These are phyloP conservation scores for Tolypocladium cylindrosporum DNA, from an alignment of 2,329 filamentous ascomycete species.

Conservation along the genomic window DNA sequence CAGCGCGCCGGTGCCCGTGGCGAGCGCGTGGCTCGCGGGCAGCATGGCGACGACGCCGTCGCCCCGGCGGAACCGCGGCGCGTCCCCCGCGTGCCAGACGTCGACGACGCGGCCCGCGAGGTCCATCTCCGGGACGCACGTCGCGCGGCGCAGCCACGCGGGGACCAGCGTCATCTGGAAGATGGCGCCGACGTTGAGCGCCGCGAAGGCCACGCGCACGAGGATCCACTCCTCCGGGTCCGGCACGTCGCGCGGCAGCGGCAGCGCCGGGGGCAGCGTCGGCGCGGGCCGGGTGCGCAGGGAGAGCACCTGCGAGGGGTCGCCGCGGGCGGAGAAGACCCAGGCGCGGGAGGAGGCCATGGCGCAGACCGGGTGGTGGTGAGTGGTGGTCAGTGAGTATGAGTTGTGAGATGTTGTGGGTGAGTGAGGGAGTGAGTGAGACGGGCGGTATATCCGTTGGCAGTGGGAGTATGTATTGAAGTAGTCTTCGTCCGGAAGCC, in stretches of 20 bases:
- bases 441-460: too few species aligned
- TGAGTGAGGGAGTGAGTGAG: too few species aligned
- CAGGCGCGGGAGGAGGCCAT: constrained; percentile 9
- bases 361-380: background rate
- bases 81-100: constrained; percentile 15
- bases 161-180: constrained; percentile 31
- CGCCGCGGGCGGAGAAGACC: constrained; percentile 18
- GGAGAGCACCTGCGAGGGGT: constrained; percentile 14
- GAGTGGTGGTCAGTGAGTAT: background rate
- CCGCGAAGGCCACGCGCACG: constrained; percentile 29
- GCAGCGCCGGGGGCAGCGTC: constrained; percentile 14
- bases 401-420: background rate
- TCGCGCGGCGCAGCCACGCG: constrained; percentile 22
- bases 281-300: constrained; percentile 13
- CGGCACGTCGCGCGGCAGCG: constrained; percentile 16
- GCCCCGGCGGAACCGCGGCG: constrained; percentile 16
- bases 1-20: constrained; percentile 27
- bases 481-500: too few species aligned
- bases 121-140: constrained; percentile 31
- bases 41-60: constrained; percentile 28
- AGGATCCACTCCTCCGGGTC: constrained; percentile 25
- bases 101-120: constrained; percentile 29
- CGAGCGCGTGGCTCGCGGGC: constrained; percentile 19
- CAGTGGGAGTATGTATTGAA: too few species aligned
- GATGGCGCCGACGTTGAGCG: constrained; percentile 33